A percentile compares a stretch with the other conserved stretches of the same genome.
Conservation (phyloP, 768 basidiomycete species). For the Postia placenta region DNA sequence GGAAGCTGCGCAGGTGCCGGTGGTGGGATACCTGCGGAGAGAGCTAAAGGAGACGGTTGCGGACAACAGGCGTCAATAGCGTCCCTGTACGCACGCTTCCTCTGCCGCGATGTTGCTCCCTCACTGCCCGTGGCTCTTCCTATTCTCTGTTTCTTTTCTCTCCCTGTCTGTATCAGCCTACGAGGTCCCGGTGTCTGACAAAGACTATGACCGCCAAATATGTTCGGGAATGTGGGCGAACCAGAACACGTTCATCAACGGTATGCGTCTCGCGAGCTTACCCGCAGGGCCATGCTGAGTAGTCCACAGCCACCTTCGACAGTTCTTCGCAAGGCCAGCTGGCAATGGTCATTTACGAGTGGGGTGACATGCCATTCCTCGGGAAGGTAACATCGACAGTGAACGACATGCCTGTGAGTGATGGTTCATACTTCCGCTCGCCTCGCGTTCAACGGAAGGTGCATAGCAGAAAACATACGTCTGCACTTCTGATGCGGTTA, state of each 20-base stretch:
- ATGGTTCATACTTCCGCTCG: background rate
- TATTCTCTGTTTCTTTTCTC: slow-evolving; percentile 27
- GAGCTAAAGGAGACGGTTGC: background rate
- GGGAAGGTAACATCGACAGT: slow-evolving; percentile 62
- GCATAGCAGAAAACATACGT: slow-evolving; percentile 83
- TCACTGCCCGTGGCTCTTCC: slow-evolving; percentile 16
- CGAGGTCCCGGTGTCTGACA: slow-evolving; percentile 62
- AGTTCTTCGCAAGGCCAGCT: slow-evolving; percentile 75
- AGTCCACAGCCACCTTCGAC: slow-evolving; percentile 66
- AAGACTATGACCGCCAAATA: slow-evolving; percentile 82
- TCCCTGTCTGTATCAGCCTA: slow-evolving; percentile 40
- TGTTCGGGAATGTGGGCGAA: slow-evolving; percentile 96
- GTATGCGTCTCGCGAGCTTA: slow-evolving; percentile 33
- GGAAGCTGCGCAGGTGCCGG: slow-evolving; percentile 6
- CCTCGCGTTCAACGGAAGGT: slow-evolving; percentile 12
- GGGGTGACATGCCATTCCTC: slow-evolving; percentile 80
- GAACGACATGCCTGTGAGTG: slow-evolving; percentile 60
- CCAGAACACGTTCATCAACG: slow-evolving; percentile 74
- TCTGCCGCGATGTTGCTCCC: slow-evolving; percentile 16
- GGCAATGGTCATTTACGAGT: slow-evolving; percentile 95
- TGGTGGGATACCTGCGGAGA: background rate
- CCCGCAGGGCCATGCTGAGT: slow-evolving; percentile 14
- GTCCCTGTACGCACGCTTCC: slow-evolving; percentile 9
- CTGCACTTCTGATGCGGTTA: slow-evolving; percentile 80
- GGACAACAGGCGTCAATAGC: slow-evolving; percentile 20